These are phyloP conservation scores for Aspergillus sp. DNA, from an alignment of 2,329 filamentous ascomycete genomes.

Conservation along the genomic window DNA sequence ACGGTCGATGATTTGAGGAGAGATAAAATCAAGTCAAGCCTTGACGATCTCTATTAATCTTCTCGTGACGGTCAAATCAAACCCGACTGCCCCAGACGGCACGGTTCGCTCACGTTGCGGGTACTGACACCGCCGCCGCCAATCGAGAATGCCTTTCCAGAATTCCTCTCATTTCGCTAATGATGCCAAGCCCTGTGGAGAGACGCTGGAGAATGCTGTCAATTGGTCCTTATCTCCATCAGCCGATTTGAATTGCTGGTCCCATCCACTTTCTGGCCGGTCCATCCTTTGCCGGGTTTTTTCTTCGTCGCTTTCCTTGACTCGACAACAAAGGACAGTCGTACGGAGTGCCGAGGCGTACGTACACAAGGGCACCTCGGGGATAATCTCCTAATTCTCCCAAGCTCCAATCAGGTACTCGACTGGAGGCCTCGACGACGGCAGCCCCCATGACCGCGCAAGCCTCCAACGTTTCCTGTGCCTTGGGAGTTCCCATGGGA, in stretches of 20 bases:
- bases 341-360: background rate
- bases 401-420: background rate
- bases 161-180: constrained; percentile 1
- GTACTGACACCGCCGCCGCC: constrained; percentile 1
- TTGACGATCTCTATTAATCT: background rate
- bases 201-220: background rate
- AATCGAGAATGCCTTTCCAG: constrained; percentile 1
- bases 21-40: background rate
- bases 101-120: constrained; percentile 13
- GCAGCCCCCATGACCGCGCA: constrained; percentile 1
- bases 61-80: background rate
- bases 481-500: constrained; percentile 8
- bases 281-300: background rate
- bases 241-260: background rate
- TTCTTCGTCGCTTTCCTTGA: background rate
- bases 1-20: too few species aligned
- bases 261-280: background rate
- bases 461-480: background rate
- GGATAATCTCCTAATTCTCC: too few species aligned
- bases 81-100: constrained; percentile 6
- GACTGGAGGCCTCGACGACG: background rate
- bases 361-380: too few species aligned
- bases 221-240: constrained; percentile 1
- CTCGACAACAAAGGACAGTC: background rate
- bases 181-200: background rate